Evolutionary conservation across 169 alveolate genomes (phyloP).

Genomic region (Cryptosporidium canis): DNA sequence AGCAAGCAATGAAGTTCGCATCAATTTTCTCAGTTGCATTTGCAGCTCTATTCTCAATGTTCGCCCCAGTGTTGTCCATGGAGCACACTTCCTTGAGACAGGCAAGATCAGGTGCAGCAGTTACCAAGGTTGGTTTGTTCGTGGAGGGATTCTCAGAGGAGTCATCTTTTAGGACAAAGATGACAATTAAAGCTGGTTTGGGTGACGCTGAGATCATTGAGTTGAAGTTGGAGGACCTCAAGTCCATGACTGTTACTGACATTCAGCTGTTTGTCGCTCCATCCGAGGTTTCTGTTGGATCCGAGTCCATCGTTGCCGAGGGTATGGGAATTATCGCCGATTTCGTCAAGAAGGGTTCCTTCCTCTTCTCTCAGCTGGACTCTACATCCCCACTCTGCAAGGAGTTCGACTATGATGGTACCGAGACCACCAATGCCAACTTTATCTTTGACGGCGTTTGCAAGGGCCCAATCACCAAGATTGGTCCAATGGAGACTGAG

Average conservation of each 20-base stretch:
- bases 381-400: constrained; percentile 24
- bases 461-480: constrained; percentile 27
- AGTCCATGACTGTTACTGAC: not conserved
- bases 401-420: constrained; percentile 28
- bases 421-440: not conserved
- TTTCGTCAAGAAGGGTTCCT: not conserved
- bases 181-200: not conserved
- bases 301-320: not conserved
- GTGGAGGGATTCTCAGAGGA: constrained; percentile 36
- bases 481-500: constrained; percentile 26
- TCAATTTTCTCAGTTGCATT: not conserved
- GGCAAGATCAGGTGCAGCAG: not conserved
- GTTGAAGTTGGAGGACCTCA: not conserved
- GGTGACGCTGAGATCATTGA: constrained; percentile 17
- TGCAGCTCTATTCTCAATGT: not conserved
- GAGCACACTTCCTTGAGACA: constrained; percentile 24
- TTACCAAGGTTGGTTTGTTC: constrained; percentile 11
- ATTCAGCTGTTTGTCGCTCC: constrained; percentile 28
- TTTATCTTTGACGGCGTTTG: constrained; percentile 40
- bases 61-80: not conserved
- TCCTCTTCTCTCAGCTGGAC: constrained; percentile 44
- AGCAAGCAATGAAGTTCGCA: not conserved
- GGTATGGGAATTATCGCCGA: constrained; percentile 33
- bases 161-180: not conserved
- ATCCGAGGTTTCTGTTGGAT: not conserved